Percentiles rank a stretch among this genome's conserved stretches.
phyloP scores from a whole-genome alignment of 1,139 yeast genomes.

The Suhomyces ambrosiae region DNA sequence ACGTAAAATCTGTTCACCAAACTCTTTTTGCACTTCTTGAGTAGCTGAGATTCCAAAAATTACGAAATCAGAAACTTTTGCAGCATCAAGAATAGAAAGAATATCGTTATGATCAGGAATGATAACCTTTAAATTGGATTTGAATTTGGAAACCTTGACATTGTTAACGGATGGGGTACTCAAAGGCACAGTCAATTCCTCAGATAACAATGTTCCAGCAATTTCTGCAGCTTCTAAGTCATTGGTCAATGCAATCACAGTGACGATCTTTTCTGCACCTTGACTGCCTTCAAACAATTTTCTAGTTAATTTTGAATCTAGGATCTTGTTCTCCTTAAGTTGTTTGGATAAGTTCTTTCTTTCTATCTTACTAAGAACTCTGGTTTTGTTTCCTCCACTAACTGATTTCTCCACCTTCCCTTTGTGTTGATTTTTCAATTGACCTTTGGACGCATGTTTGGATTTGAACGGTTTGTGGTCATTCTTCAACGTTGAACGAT shows the following conservation, averaged over 20 bases:
- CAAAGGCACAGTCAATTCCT: conserved; percentile 21
- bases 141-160: conserved; percentile 62
- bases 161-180: conserved; percentile 51
- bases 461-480: conserved; percentile 90
- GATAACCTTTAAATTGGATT: conserved; percentile 72
- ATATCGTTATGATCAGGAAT: conserved; percentile 72
- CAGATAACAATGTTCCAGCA: conserved; percentile 51
- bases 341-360: conserved; percentile 82
- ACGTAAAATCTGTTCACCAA: conserved; percentile 88
- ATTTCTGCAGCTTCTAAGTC: conserved; percentile 67
- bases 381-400: conserved; percentile 36
- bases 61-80: conserved; percentile 86
- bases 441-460: conserved; percentile 88
- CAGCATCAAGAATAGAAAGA: conserved; percentile 76
- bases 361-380: conserved; percentile 62
- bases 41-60: conserved; percentile 83
- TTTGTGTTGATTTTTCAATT: conserved; percentile 73
- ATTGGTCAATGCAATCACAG: conserved; percentile 75
- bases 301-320: conserved; percentile 52
- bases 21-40: conserved; percentile 73
- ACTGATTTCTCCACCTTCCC: conserved; percentile 81
- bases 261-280: conserved; percentile 82
- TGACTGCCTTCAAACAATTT: conserved; percentile 76
- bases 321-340: conserved; percentile 69
- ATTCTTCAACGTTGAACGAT: conserved; percentile 79